These are phyloP conservation scores for Moricandia moricandioides DNA, from an alignment of 345 rosid genomes.

Conservation along the genomic window DNA sequence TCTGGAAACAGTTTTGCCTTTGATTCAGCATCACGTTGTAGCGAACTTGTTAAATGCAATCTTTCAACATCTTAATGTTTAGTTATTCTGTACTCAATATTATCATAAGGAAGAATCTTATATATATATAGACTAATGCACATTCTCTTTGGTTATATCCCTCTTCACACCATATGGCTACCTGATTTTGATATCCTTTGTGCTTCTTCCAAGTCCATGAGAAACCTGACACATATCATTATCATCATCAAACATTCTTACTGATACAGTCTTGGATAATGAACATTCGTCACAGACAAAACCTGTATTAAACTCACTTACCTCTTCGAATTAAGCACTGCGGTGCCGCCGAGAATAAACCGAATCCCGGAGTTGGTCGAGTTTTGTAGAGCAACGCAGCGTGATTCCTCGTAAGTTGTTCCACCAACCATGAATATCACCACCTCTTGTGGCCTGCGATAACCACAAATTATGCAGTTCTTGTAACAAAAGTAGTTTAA, in stretches of 20 bases:
- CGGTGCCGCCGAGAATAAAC: slow-evolving; percentile 83
- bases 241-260: not conserved
- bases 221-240: slow-evolving; percentile 51
- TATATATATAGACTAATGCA: slow-evolving; percentile 27
- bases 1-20: slow-evolving; percentile 17
- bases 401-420: slow-evolving; percentile 94
- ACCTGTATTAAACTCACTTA: slow-evolving; percentile 17
- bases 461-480: not conserved
- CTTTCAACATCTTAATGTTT: not conserved
- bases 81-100: not conserved
- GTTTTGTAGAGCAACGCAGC: slow-evolving; percentile 74
- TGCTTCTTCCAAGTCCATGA: slow-evolving; percentile 84
- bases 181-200: slow-evolving; percentile 63
- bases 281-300: not conserved
- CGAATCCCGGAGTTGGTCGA: slow-evolving; percentile 78
- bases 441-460: slow-evolving; percentile 86
- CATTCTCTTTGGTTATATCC: slow-evolving; percentile 1
- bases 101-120: not conserved
- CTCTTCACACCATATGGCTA: slow-evolving; percentile 47
- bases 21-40: slow-evolving; percentile 18
- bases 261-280: not conserved
- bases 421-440: slow-evolving; percentile 92
- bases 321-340: slow-evolving; percentile 84
- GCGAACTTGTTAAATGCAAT: not conserved
- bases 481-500: not conserved